A percentile compares a stretch with the other conserved stretches of the same genome.
Evolutionary conservation across 2,329 filamentous ascomycete genomes (phyloP).

Genomic region (Leptographium procerum): DNA sequence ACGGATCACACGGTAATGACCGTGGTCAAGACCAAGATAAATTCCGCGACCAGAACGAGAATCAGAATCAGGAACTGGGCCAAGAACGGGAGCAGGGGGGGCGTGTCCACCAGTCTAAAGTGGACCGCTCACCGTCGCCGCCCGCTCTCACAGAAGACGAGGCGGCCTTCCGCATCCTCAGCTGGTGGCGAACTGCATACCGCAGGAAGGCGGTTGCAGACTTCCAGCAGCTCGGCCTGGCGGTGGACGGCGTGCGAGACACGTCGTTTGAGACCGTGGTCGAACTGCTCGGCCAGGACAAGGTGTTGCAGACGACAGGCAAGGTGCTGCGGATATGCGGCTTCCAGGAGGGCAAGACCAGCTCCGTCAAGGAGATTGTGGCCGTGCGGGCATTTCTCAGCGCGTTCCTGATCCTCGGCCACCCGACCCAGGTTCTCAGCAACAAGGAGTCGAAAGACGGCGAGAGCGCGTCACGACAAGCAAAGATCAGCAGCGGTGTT

Average conservation of each 20-base stretch:
- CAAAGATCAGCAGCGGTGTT: not conserved
- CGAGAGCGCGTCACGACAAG: not conserved
- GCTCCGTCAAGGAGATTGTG: constrained; percentile 56
- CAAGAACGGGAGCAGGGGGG: too few relatives aligned
- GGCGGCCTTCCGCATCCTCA: constrained; percentile 56
- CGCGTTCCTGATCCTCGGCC: constrained; percentile 68
- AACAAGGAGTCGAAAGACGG: constrained; percentile 44
- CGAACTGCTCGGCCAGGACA: constrained; percentile 53
- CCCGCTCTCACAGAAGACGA: constrained; percentile 28
- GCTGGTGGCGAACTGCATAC: constrained; percentile 53
- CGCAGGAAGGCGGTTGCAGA: constrained; percentile 50
- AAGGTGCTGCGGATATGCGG: constrained; percentile 59
- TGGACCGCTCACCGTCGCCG: not conserved
- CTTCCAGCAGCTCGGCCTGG: constrained; percentile 56
- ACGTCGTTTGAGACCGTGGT: constrained; percentile 67
- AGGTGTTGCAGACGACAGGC: constrained; percentile 54
- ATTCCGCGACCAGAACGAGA: not conserved
- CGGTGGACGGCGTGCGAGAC: constrained; percentile 57
- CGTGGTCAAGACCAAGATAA: constrained; percentile 14
- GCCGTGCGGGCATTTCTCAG: constrained; percentile 66
- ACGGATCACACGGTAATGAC: not conserved
- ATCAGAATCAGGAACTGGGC: too few relatives aligned
- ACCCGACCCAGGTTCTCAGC: constrained; percentile 66
- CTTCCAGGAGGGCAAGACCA: constrained; percentile 51
- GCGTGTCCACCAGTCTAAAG: too few relatives aligned